phyloP scores from a whole-genome alignment of 331 rosid genomes.

The Rosa hybrid region DNA sequence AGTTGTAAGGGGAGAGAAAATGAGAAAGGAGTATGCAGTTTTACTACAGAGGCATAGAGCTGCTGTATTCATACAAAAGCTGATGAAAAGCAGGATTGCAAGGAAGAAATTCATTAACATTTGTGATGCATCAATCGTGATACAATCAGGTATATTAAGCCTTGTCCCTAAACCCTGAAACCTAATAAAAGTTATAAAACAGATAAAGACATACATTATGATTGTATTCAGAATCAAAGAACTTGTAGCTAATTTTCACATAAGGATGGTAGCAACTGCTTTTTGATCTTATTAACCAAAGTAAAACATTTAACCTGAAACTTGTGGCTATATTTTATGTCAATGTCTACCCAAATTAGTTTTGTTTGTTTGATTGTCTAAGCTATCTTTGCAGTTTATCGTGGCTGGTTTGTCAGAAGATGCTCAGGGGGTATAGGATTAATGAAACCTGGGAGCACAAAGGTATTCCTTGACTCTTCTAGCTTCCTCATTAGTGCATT shows the following conservation, averaged over 20 bases:
- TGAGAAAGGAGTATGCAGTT: slow-evolving; percentile 63
- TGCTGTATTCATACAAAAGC: slow-evolving; percentile 70
- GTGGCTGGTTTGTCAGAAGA: slow-evolving; percentile 91
- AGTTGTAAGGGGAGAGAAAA: slow-evolving; percentile 80
- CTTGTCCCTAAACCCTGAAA: neutral
- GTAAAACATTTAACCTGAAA: neutral
- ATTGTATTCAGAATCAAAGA: neutral
- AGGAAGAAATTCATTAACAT: slow-evolving; percentile 49
- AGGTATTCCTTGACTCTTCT: slow-evolving; percentile 47
- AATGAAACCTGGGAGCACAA: slow-evolving; percentile 46
- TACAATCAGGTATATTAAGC: slow-evolving; percentile 69
- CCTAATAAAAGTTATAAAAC: neutral
- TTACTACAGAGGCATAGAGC: slow-evolving; percentile 71
- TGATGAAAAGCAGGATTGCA: slow-evolving; percentile 51
- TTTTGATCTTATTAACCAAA: neutral
- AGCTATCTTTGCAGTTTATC: slow-evolving; percentile 58
- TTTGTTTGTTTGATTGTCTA: slow-evolving; percentile 16
- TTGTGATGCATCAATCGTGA: slow-evolving; percentile 58
- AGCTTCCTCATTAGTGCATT: slow-evolving; percentile 2
- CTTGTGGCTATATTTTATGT: neutral
- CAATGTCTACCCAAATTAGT: neutral
- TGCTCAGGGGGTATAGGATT: slow-evolving; percentile 84
- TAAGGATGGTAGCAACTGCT: neutral
- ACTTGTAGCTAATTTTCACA: neutral
- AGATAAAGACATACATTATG: neutral